Evolutionary conservation across 805 yeast genomes (phyloP).

Genomic region (Candida glaebosa): DNA sequence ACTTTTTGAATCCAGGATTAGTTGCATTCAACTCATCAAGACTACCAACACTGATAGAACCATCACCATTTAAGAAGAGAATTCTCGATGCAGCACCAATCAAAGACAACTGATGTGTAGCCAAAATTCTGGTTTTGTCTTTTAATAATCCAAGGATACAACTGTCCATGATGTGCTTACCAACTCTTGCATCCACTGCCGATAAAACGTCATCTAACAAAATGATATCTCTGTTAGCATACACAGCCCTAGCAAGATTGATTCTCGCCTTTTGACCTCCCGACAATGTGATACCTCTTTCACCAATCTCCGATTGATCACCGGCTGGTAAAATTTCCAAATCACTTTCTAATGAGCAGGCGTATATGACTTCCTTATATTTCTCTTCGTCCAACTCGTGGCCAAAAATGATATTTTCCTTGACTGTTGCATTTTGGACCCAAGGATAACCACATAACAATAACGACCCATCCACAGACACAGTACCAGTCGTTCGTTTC

Average conservation of each 20-base stretch:
- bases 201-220: slow-evolving; percentile 33
- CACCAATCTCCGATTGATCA: slow-evolving; percentile 36
- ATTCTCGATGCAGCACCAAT: slow-evolving; percentile 31
- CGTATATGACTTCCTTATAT: slow-evolving; percentile 24
- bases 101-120: slow-evolving; percentile 34
- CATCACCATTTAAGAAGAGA: slow-evolving; percentile 30
- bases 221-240: slow-evolving; percentile 26
- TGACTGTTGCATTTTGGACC: slow-evolving; percentile 34
- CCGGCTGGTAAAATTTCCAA: slow-evolving; percentile 31
- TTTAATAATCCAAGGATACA: slow-evolving; percentile 26
- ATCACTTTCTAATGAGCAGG: slow-evolving; percentile 31
- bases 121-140: slow-evolving; percentile 31
- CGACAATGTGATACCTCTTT: slow-evolving; percentile 34
- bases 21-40: slow-evolving; percentile 19
- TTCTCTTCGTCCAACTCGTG: slow-evolving; percentile 16
- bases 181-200: slow-evolving; percentile 39
- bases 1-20: slow-evolving; percentile 24
- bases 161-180: slow-evolving; percentile 31
- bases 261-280: slow-evolving; percentile 39
- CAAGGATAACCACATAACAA: slow-evolving; percentile 34
- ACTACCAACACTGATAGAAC: slow-evolving; percentile 28
- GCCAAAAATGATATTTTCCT: slow-evolving; percentile 32
- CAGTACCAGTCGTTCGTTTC: slow-evolving; percentile 27
- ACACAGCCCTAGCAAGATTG: slow-evolving; percentile 35
- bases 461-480: slow-evolving; percentile 26